These are phyloP conservation scores for Ustilago hordei DNA, from an alignment of 1,284 basidiomycete species.

Conservation along the genomic window DNA sequence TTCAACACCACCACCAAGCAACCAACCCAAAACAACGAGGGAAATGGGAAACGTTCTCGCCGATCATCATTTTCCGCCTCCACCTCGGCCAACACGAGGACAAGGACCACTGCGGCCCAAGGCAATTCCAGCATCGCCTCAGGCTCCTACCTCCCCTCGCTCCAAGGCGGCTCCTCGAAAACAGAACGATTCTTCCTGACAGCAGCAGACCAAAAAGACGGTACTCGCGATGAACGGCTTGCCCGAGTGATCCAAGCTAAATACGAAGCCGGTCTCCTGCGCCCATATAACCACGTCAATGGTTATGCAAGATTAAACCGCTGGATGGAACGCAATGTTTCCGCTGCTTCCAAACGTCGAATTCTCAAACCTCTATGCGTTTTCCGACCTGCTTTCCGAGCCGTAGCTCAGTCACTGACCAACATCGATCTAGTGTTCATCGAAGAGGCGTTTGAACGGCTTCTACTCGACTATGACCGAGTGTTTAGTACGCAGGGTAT, in stretches of 20 bases:
- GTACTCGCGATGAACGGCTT: conserved; percentile 88
- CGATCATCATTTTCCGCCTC: conserved; percentile 44
- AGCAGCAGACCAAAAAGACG: conserved; percentile 92
- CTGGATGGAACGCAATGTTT: conserved; percentile 89
- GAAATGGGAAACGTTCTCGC: conserved; percentile 30
- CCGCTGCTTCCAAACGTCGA: conserved; percentile 78
- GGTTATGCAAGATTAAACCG: conserved; percentile 66
- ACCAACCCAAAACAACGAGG: conserved; percentile 5
- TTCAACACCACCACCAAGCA: background rate
- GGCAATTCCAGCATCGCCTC: background rate
- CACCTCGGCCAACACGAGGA: background rate
- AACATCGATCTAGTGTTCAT: conserved; percentile 94
- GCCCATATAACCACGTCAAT: conserved; percentile 92
- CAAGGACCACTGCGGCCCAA: background rate
- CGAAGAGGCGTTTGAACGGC: conserved; percentile 89
- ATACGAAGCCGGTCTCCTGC: conserved; percentile 93
- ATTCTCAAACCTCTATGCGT: conserved; percentile 89
- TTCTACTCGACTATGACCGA: conserved; percentile 94
- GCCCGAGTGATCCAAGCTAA: conserved; percentile 94
- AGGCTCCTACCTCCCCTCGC: conserved; percentile 40
- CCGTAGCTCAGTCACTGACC: conserved; percentile 82
- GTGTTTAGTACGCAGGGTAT: conserved; percentile 83
- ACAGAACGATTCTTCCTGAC: conserved; percentile 88
- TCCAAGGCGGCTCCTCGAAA: conserved; percentile 57
- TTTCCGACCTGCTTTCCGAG: conserved; percentile 79